Evolutionary conservation across 2,329 filamentous ascomycete genomes (phyloP), one percentile per base, ranked within the genome.

Genomic region (Ophiostoma himal-ulmi): DNA sequence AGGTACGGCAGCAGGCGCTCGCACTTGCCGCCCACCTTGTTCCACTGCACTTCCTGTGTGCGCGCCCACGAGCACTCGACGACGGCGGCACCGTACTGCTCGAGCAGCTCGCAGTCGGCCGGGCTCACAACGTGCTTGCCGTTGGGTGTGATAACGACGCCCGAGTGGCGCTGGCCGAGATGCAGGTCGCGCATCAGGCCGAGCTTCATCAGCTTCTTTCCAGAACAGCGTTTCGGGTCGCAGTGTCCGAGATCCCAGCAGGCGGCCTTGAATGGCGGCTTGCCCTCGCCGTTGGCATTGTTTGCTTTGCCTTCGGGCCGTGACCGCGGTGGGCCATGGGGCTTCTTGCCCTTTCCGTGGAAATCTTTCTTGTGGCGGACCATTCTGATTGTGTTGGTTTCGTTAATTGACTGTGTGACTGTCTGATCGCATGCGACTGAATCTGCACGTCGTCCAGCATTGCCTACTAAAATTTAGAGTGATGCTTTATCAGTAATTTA

Each of bases 211-310:
- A 99, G 86, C 73, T 92, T 89, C 83, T 99, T 99, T 41, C 95
- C 95, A 0, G 94, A 97, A 81, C 95, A 99, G 75, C 94, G 86
- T 80, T 97, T 98, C 10, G 94, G 93, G 77, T 99, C 95, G 83
- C 95, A 99, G 82, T 99, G 95, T 73, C 94, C 94, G 44, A 99
- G 85, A 77, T 99, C 95, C 95, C 95, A 99, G 79, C 94, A 97
- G 71, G 94, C 95, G 67, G 95, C 94, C 81, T 96, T 96, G 86
- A 94, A 97, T 30, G 82, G 77, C 76, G 86, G 67, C 76, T 72
- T 76, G 71, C 80, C 76, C 73, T 79, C 74, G 75, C 75, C 75
- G 69, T 82, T 74, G 70, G 76, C 22, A 48, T 48, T 57, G 26
- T n/a, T n/a, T 22, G 34, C 62, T 20, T 39, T 39, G 65, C 36